phyloP scores from a whole-genome alignment of 2,329 filamentous ascomycete genomes.

The Epicoccum nigrum region DNA sequence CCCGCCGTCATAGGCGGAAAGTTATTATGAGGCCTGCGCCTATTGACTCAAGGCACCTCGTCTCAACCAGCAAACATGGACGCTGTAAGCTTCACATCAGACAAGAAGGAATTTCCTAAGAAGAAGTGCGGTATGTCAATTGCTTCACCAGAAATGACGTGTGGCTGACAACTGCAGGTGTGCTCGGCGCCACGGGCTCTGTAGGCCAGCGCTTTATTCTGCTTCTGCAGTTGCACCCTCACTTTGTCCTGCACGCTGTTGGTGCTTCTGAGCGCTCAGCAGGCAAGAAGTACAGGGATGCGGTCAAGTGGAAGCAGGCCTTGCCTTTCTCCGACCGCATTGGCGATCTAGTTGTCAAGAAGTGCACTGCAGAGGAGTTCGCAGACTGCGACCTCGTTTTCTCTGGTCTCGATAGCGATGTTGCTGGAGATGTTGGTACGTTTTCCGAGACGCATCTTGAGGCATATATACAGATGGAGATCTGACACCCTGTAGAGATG shows the following conservation, averaged over 20 bases:
- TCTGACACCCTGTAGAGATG: constrained; percentile 63
- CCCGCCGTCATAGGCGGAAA: constrained; percentile 31
- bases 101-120: constrained; percentile 52
- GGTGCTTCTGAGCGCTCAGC: constrained; percentile 89
- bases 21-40: constrained; percentile 18
- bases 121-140: constrained; percentile 58
- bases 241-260: constrained; percentile 84
- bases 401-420: constrained; percentile 88
- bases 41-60: constrained; percentile 31
- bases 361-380: constrained; percentile 83
- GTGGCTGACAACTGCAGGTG: constrained; percentile 51
- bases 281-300: constrained; percentile 93
- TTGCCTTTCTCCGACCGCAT: constrained; percentile 77
- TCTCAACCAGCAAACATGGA: constrained; percentile 47
- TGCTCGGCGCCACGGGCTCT: constrained; percentile 90
- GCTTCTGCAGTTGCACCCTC: constrained; percentile 84
- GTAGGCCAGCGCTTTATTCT: constrained; percentile 96
- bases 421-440: constrained; percentile 88
- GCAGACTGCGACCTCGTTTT: constrained; percentile 91
- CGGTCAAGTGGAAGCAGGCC: constrained; percentile 93
- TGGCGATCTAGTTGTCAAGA: constrained; percentile 81
- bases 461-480: no score
- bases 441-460: constrained; percentile 37
- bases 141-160: constrained; percentile 42
- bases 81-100: constrained; percentile 51